These are phyloP conservation scores for Arabidopsis hybrid DNA, from an alignment of 441 rosid species.

Conservation along the genomic window DNA sequence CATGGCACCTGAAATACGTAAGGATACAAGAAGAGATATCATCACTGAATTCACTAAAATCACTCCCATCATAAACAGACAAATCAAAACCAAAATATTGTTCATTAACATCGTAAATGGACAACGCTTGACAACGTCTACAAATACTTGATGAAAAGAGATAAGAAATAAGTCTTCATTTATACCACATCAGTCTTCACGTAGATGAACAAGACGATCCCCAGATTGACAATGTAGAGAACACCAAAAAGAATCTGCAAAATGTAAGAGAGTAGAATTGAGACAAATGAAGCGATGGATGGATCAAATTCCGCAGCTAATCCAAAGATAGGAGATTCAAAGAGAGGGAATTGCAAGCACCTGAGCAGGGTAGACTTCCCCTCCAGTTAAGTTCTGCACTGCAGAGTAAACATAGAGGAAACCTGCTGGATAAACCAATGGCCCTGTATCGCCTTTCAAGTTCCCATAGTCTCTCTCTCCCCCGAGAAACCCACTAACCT, in stretches of 20 bases:
- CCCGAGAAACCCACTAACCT: conserved; percentile 87
- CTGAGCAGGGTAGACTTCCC: conserved; percentile 81
- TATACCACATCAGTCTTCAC: conserved; percentile 81
- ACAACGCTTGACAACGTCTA: neutral
- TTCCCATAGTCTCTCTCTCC: conserved; percentile 90
- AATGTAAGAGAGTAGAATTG: conserved; percentile 19
- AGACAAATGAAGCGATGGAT: neutral
- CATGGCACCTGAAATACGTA: conserved; percentile 79
- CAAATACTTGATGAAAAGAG: conserved; percentile 1
- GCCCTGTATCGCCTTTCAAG: conserved; percentile 95
- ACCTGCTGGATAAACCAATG: conserved; percentile 95
- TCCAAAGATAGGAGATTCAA: neutral
- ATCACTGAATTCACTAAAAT: neutral
- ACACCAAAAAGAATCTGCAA: conserved; percentile 84
- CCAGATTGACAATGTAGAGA: conserved; percentile 78
- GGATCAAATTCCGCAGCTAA: neutral
- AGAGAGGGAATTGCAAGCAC: conserved; percentile 41
- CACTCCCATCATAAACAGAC: neutral
- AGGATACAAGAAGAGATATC: conserved; percentile 5
- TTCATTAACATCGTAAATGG: neutral
- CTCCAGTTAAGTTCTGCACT: conserved; percentile 75
- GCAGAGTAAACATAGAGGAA: conserved; percentile 92
- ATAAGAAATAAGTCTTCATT: neutral
- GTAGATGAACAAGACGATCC: conserved; percentile 71
- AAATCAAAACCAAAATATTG: neutral